Base-by-base conservation (phyloP, 2,329 filamentous ascomycete genomes). In the Didymella segeticola region DNA sequence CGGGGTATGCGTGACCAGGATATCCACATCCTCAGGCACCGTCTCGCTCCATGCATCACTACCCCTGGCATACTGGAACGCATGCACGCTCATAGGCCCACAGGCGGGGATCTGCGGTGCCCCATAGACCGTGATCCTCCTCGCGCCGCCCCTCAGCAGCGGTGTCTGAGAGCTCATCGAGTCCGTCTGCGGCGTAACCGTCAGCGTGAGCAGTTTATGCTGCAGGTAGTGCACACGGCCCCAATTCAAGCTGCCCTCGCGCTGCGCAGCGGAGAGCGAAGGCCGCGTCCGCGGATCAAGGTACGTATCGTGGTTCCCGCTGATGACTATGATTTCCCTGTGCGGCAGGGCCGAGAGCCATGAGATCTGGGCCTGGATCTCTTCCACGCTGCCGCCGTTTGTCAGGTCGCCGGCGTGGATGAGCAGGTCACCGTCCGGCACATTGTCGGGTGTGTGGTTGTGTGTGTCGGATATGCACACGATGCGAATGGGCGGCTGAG, bases 381-480 rank as follows among this genome's bases (percentile, higher is more conserved):
- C 88, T 11, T 79, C 79, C 0, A 85, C 82, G 8, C 86, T 89
- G 31, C 93, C 93, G 19, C 80, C 79, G 63, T 91, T 87, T 47
- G 88, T 89, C 66, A 96, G 80, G 76, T 98, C 93, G 30, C 93
- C 93, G 2, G 91, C 90, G 70, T 97, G 93, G 64, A 98, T 89
- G 42, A 98, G 83, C 19, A 97, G 80, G 72, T 97, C 92, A 50
- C 92, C 93, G 9, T 82, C 75, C 0, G 92, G 91, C 1, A 96
- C 80, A n/a, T 80, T 64, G 15, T 74, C 64, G 7, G 85, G 77
- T 9, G 81, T 80, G 34, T 83, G 80, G 55, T 85, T 86, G 77
- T 97, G 93, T 0, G 93, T 97, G 76, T 97, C 93, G 9, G 91
- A 93, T 60, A 97, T 86, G 76, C 91, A 96, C 59, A 97, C 90